A percentile compares a stretch with the other conserved stretches of the same genome.
phyloP scores from a whole-genome alignment of 768 basidiomycete species.

The Termitomyces sp. region DNA sequence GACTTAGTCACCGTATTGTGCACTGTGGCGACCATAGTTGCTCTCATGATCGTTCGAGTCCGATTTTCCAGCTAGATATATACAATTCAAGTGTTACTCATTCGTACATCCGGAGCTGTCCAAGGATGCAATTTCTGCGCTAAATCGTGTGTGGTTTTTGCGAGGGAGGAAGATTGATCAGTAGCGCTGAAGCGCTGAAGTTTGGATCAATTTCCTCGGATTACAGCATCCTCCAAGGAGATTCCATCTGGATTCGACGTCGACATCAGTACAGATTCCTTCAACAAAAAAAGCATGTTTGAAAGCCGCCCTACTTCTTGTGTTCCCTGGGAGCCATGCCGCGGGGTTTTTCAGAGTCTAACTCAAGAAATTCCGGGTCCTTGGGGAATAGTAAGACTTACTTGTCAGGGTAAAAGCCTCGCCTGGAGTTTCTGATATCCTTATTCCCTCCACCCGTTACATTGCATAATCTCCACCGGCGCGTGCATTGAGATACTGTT shows the following conservation, averaged over 20 bases:
- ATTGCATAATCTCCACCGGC: background rate
- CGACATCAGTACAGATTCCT: constrained; percentile 7
- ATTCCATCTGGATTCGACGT: constrained; percentile 1
- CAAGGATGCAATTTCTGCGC: background rate
- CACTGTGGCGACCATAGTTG: no score
- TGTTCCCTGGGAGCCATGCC: background rate
- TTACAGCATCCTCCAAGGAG: constrained; percentile 1
- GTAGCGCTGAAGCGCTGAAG: background rate
- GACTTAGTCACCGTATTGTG: no score
- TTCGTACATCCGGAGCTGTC: background rate
- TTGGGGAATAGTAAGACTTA: background rate
- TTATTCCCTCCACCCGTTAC: background rate
- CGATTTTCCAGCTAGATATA: no score
- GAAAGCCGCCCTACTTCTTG: constrained; percentile 2
- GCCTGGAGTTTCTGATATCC: background rate
- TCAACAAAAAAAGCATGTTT: constrained; percentile 3
- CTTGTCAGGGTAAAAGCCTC: background rate
- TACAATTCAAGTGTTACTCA: background rate
- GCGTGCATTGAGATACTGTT: background rate
- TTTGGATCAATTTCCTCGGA: constrained; percentile 6
- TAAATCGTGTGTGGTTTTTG: background rate
- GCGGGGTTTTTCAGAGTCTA: background rate
- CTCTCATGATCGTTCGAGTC: no score
- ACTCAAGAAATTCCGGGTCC: background rate
- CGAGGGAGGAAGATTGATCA: background rate